Conservation (phyloP, 305 asterid species). For the Fraxinus latifolia region DNA sequence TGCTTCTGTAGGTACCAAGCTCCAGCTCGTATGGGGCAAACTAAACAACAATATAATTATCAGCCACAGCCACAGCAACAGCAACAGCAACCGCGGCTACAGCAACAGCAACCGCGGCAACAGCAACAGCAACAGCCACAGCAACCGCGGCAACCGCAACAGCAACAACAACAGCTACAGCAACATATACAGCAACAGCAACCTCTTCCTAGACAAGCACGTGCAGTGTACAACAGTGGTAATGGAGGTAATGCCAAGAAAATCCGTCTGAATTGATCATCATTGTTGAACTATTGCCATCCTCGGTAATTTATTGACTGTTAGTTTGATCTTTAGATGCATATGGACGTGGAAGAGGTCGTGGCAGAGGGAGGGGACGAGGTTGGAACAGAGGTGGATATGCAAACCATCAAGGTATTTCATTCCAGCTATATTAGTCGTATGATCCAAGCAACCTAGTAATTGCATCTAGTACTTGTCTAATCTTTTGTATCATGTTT, state of each 20-base stretch:
- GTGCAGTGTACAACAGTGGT: conserved; percentile 43
- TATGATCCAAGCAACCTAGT: background rate
- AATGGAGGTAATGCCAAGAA: conserved; percentile 51
- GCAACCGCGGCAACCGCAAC: conserved; percentile 7
- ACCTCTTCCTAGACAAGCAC: conserved; percentile 68
- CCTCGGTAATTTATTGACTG: background rate
- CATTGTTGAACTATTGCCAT: background rate
- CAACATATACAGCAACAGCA: conserved; percentile 1
- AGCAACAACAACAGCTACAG: conserved; percentile 24
- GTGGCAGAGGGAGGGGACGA: conserved; percentile 89
- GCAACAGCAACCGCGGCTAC: conserved; percentile 17
- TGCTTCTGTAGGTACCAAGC: conserved; percentile 61
- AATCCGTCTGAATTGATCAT: background rate
- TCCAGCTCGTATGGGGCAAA: conserved; percentile 59
- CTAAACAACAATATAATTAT: conserved; percentile 48
- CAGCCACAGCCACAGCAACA: conserved; percentile 29
- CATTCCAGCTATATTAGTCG: background rate
- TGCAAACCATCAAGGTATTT: conserved; percentile 68
- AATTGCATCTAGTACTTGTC: background rate
- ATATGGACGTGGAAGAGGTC: conserved; percentile 77
- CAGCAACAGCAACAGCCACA: conserved; percentile 26
- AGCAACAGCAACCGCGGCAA: conserved; percentile 21
- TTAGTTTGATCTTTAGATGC: conserved; percentile 40
- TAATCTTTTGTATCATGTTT: background rate
- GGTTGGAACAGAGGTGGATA: conserved; percentile 94